A percentile compares a stretch with the other conserved stretches of the same genome.
These are phyloP conservation scores for Candida verbasci DNA, from an alignment of 805 yeast genomes.

Conservation along the genomic window DNA sequence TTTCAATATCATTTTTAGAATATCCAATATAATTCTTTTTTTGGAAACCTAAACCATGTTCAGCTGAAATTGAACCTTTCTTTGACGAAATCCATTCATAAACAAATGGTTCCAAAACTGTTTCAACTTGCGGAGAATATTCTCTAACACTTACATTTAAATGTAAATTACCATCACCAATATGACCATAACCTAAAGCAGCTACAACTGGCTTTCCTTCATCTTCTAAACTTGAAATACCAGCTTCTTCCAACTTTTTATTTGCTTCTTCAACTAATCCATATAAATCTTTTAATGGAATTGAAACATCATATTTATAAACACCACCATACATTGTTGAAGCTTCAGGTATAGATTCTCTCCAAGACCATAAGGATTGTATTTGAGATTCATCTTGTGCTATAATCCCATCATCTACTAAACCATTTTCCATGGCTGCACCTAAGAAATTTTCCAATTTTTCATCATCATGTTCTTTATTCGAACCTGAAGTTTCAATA, in stretches of 20 bases:
- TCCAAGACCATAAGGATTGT: conserved; percentile 86
- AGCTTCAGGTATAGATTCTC: conserved; percentile 92
- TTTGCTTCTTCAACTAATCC: conserved; percentile 78
- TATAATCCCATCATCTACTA: conserved; percentile 88
- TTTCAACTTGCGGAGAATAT: conserved; percentile 75
- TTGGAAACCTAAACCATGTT: conserved; percentile 96
- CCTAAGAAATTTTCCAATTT: conserved; percentile 85
- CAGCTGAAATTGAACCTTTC: conserved; percentile 92
- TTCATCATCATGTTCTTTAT: conserved; percentile 87
- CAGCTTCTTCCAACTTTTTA: conserved; percentile 50
- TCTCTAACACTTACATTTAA: conserved; percentile 87
- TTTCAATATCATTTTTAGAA: conserved; percentile 69
- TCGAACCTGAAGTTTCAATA: conserved; percentile 95
- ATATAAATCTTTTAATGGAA: conserved; percentile 79
- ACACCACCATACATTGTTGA: conserved; percentile 86
- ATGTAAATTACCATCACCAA: conserved; percentile 96
- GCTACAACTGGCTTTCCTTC: conserved; percentile 75
- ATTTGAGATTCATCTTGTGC: conserved; percentile 94
- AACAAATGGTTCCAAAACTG: conserved; percentile 85
- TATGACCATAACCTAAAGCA: conserved; percentile 96
- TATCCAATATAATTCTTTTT: conserved; percentile 87
- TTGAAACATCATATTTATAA: conserved; percentile 92
- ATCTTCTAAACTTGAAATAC: conserved; percentile 55
- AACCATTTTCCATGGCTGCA: conserved; percentile 74
- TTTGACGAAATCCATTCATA: conserved; percentile 78